Conservation (phyloP, 495 filamentous ascomycete species). For the Penicillium canariense region DNA sequence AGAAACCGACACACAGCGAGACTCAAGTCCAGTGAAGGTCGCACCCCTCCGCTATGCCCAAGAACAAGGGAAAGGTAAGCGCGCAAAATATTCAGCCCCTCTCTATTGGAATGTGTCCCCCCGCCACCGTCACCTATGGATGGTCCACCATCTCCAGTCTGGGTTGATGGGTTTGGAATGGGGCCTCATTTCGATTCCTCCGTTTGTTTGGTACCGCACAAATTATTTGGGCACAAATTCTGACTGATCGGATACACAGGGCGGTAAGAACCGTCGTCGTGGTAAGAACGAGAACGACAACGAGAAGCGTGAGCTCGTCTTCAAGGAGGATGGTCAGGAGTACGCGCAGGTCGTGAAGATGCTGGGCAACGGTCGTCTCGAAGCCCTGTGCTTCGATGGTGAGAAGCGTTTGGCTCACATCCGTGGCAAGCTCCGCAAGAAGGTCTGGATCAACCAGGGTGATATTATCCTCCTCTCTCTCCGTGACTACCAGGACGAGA, state of each 20-base stretch:
- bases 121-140: slow-evolving; percentile 17
- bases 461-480: slow-evolving; percentile 97
- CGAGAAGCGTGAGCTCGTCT: slow-evolving; percentile 97
- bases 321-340: slow-evolving; percentile 99
- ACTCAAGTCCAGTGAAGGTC: slow-evolving; percentile 28
- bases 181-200: neutral
- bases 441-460: slow-evolving; percentile 98
- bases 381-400: slow-evolving; percentile 97
- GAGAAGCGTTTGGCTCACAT: slow-evolving; percentile 56
- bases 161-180: neutral
- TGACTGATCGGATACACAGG: slow-evolving; percentile 53
- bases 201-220: neutral
- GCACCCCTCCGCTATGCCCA: slow-evolving; percentile 68
- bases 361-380: slow-evolving; percentile 95
- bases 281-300: slow-evolving; percentile 99
- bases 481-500: slow-evolving; percentile 98
- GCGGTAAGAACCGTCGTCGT: slow-evolving; percentile 96
- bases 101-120: slow-evolving; percentile 31
- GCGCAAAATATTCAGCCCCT: slow-evolving; percentile 30
- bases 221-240: slow-evolving; percentile 11
- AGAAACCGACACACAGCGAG: slow-evolving; percentile 21
- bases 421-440: slow-evolving; percentile 93
- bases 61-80: slow-evolving; percentile 97
- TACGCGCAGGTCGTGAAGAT: slow-evolving; percentile 99
- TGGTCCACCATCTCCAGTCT: slow-evolving; percentile 2